Conservation (phyloP, 1,139 yeast species). For the Geotrichum reessii region DNA sequence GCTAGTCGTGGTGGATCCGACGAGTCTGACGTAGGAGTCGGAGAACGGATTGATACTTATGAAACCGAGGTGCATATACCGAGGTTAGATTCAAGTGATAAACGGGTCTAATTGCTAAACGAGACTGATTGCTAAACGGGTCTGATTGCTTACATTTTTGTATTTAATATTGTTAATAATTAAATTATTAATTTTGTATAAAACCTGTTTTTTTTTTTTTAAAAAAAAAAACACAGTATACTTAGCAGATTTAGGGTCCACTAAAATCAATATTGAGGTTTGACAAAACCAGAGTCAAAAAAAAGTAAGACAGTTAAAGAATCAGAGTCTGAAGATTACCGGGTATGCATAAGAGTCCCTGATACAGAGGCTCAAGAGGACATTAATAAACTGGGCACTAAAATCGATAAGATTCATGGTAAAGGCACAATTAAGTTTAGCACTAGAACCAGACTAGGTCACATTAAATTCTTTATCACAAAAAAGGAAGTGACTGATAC, state of each 20-base stretch:
- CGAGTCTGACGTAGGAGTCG: too few relatives aligned
- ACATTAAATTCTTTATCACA: background rate
- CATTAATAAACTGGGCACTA: background rate
- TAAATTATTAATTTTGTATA: too few relatives aligned
- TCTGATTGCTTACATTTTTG: too few relatives aligned
- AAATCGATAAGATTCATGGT: background rate
- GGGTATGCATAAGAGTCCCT: background rate
- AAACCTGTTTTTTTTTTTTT: too few relatives aligned
- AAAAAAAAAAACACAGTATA: too few relatives aligned
- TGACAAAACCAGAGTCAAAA: background rate
- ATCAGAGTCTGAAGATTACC: background rate
- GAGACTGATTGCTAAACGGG: too few relatives aligned
- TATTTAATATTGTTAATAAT: too few relatives aligned
- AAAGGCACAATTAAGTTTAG: background rate
- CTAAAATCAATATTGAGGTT: background rate
- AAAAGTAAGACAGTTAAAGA: background rate
- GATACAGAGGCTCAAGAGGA: background rate
- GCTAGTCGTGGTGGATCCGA: too few relatives aligned
- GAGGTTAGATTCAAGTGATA: too few relatives aligned
- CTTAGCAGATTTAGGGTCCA: background rate
- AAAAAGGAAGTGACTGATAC: background rate
- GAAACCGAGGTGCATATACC: too few relatives aligned
- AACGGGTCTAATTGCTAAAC: too few relatives aligned
- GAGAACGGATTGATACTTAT: too few relatives aligned
- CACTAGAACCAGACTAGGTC: background rate